Evolutionary conservation across 208 protist genomes (phyloP).

Genomic region (Trypanosoma lewisi): DNA sequence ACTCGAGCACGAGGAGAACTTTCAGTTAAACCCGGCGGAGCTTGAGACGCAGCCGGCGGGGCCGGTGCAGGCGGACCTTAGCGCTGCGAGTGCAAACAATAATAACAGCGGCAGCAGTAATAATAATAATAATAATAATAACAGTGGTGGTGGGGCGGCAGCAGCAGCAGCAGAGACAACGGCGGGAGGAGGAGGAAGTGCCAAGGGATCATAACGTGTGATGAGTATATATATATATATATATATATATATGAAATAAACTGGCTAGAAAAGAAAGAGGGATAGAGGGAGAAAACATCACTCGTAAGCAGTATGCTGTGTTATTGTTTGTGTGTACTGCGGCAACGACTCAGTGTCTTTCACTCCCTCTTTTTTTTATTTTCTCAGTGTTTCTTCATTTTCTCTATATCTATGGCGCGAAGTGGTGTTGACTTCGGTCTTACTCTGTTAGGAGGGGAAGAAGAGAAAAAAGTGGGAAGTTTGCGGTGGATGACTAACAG

Average conservation of each 20-base stretch:
- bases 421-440: not conserved
- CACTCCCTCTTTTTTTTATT: not conserved
- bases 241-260: not conserved
- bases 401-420: not conserved
- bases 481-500: not conserved
- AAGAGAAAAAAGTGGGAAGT: not conserved
- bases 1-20: conserved; percentile 42
- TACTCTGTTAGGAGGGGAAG: not conserved
- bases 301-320: not conserved
- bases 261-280: not conserved
- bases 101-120: conserved; percentile 1
- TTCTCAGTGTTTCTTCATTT: too few species aligned
- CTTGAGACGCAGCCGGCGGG: conserved; percentile 46
- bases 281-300: not conserved
- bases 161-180: conserved; percentile 19
- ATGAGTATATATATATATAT: conserved; percentile 9
- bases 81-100: conserved; percentile 4
- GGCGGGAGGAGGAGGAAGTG: not conserved
- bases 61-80: conserved; percentile 43
- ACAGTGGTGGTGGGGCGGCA: conserved; percentile 10
- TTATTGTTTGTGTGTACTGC: too few species aligned
- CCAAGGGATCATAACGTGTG: not conserved
- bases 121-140: not conserved
- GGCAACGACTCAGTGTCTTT: not conserved
- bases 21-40: conserved; percentile 41